phyloP scores from a whole-genome alignment of 202 grass and related monocot species.

The Schoenoplectus triqueter region DNA sequence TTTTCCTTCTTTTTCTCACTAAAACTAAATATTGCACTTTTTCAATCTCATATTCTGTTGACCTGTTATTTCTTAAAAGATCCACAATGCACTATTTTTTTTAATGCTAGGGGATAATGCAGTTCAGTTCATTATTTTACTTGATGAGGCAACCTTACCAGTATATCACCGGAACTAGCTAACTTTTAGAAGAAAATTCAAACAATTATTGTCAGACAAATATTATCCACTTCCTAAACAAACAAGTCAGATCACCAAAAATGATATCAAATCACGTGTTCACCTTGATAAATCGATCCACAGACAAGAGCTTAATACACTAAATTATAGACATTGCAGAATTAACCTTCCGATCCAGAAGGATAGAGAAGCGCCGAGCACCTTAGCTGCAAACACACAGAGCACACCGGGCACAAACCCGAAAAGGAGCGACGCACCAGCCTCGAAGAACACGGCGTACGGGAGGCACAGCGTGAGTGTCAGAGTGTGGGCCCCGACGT shows the following conservation, averaged over 20 bases:
- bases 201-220: not conserved
- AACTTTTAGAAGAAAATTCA: not conserved
- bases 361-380: constrained; percentile 90
- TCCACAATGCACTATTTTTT: not conserved
- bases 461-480: constrained; percentile 82
- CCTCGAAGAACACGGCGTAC: constrained; percentile 94
- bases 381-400: constrained; percentile 93
- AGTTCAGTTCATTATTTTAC: constrained; percentile 18
- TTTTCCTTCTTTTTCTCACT: not conserved
- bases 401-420: constrained; percentile 87
- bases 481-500: constrained; percentile 77
- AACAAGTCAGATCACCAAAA: constrained; percentile 15
- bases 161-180: not conserved
- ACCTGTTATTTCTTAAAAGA: constrained; percentile 5
- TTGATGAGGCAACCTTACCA: not conserved
- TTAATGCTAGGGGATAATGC: not conserved
- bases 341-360: constrained; percentile 97
- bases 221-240: not conserved
- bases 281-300: constrained; percentile 2
- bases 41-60: not conserved
- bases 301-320: not conserved
- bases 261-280: not conserved
- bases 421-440: constrained; percentile 72
- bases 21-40: not conserved
- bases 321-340: not conserved